Conservation (phyloP, 495 filamentous ascomycete genomes). For the Symbiotaphrina buchneri region DNA sequence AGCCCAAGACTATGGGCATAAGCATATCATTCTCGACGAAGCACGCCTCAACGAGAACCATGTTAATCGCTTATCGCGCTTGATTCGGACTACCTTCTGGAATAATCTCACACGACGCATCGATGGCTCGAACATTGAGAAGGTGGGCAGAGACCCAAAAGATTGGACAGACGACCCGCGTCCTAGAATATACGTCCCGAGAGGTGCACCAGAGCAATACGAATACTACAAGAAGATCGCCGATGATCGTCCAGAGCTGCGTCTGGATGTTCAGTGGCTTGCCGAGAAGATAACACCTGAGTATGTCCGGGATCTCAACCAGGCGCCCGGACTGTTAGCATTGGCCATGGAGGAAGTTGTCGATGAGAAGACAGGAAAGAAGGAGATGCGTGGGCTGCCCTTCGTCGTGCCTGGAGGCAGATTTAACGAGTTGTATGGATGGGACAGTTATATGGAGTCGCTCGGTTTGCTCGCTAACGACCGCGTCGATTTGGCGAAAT, state of each 20-base stretch:
- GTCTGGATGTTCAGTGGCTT: conserved; percentile 59
- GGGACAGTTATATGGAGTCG: conserved; percentile 96
- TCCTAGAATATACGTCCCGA: conserved; percentile 79
- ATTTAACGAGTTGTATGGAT: conserved; percentile 94
- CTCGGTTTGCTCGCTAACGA: conserved; percentile 66
- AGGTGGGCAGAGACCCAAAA: conserved; percentile 71
- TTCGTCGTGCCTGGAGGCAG: conserved; percentile 91
- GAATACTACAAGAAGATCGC: conserved; percentile 72
- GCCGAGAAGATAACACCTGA: conserved; percentile 49
- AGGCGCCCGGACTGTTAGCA: conserved; percentile 72
- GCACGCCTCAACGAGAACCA: conserved; percentile 80
- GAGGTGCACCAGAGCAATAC: conserved; percentile 64
- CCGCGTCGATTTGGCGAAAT: conserved; percentile 62
- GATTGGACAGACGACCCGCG: conserved; percentile 74
- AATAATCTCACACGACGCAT: conserved; percentile 67
- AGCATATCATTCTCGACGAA: conserved; percentile 71
- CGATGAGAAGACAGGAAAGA: conserved; percentile 39
- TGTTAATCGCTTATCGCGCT: conserved; percentile 57
- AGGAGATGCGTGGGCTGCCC: conserved; percentile 52
- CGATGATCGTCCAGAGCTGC: conserved; percentile 47
- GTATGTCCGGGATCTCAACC: conserved; percentile 49
- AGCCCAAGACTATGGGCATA: conserved; percentile 65
- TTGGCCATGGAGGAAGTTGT: conserved; percentile 61
- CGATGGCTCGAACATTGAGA: conserved; percentile 68
- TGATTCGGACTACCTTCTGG: conserved; percentile 84